Conservation (phyloP, 2,329 filamentous ascomycete genomes). For the Calycina marina region DNA sequence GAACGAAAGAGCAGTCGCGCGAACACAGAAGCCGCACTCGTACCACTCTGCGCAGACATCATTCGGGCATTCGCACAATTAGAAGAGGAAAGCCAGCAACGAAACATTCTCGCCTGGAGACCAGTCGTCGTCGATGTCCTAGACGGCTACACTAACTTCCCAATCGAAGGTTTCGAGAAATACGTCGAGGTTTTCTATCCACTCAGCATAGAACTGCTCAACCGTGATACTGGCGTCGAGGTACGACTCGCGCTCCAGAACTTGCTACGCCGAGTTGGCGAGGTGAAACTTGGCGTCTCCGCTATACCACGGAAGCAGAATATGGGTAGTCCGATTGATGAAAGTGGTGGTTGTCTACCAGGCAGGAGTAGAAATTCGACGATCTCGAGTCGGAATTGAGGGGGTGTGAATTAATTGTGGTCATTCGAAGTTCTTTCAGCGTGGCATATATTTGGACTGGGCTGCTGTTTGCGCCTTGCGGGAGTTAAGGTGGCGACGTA, state of each 20-base stretch:
- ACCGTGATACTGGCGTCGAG: slow-evolving; percentile 67
- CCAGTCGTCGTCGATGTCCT: slow-evolving; percentile 95
- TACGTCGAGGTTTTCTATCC: slow-evolving; percentile 79
- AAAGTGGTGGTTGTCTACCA: slow-evolving; percentile 7
- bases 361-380: slow-evolving; percentile 8
- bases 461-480: too few species aligned
- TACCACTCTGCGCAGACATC: slow-evolving; percentile 92
- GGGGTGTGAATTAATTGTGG: slow-evolving; percentile 5
- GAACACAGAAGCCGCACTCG: slow-evolving; percentile 80
- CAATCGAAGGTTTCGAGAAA: slow-evolving; percentile 60
- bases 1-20: slow-evolving; percentile 66
- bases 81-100: slow-evolving; percentile 91
- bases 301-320: slow-evolving; percentile 6
- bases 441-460: slow-evolving; percentile 1
- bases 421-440: slow-evolving; percentile 1
- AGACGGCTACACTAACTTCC: slow-evolving; percentile 81
- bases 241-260: slow-evolving; percentile 64
- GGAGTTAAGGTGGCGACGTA: too few species aligned
- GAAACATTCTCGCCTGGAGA: slow-evolving; percentile 93
- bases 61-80: slow-evolving; percentile 71
- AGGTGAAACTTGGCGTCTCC: slow-evolving; percentile 43
- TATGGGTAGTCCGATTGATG: slow-evolving; percentile 13
- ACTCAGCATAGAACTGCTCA: slow-evolving; percentile 66
- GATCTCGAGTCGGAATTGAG: slow-evolving; percentile 2
- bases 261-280: slow-evolving; percentile 69